A percentile compares a stretch with the other conserved stretches of the same genome.
phyloP scores from a whole-genome alignment of 257 asterid species.

The Solanum etuberosum region DNA sequence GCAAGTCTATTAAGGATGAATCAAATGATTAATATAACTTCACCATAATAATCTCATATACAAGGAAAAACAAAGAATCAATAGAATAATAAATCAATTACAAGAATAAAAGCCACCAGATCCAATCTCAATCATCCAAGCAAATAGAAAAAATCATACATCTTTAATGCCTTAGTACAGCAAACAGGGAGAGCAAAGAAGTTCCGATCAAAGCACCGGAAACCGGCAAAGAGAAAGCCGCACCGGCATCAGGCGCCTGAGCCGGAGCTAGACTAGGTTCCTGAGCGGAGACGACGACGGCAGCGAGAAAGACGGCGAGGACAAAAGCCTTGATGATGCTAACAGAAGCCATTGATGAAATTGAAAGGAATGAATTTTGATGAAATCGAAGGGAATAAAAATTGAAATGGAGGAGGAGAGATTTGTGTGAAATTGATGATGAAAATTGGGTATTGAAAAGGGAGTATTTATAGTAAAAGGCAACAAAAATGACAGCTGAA shows the following conservation, averaged over 20 bases:
- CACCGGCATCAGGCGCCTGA: neutral
- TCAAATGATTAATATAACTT: neutral
- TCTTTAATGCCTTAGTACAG: neutral
- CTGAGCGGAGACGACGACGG: constrained; percentile 26
- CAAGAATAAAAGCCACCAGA: neutral
- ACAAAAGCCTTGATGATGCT: constrained; percentile 14
- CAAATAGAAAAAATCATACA: neutral
- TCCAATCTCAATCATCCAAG: neutral
- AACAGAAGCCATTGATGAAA: constrained; percentile 33
- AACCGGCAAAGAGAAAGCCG: neutral
- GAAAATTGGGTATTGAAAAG: neutral
- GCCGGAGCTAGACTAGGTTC: constrained; percentile 17
- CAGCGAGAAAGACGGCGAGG: constrained; percentile 16
- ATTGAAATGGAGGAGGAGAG: neutral
- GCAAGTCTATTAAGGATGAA: too few relatives aligned
- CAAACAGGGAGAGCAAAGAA: neutral
- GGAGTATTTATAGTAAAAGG: neutral
- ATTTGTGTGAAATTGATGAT: neutral
- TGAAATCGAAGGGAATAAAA: neutral
- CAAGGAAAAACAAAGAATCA: neutral
- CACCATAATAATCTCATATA: neutral
- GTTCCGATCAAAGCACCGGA: neutral
- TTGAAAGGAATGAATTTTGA: neutral
- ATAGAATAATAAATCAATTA: neutral
- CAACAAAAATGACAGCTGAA: neutral